Conservation (phyloP, 257 asterid species). For the Fraxinus anomala region DNA sequence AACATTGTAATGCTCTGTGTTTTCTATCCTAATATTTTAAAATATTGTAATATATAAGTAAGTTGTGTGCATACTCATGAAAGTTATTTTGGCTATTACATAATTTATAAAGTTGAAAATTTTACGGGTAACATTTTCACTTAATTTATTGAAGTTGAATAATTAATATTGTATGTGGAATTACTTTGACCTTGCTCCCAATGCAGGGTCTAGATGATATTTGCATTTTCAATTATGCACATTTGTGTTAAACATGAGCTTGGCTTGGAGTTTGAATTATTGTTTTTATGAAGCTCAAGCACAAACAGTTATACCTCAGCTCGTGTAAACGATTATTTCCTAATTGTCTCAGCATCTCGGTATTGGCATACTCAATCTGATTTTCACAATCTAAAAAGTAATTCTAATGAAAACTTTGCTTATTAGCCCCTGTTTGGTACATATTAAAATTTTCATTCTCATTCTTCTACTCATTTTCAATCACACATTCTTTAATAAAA, state of each 20-base stretch:
- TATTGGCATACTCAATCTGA: not conserved
- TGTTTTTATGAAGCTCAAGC: not conserved
- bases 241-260: not conserved
- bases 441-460: too few relatives aligned
- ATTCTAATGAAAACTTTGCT: not conserved
- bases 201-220: not conserved
- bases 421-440: not conserved
- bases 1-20: not conserved
- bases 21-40: not conserved
- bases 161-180: not conserved
- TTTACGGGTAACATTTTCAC: not conserved
- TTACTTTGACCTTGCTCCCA: not conserved
- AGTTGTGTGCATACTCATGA: not conserved
- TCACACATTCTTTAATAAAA: too few relatives aligned
- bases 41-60: not conserved
- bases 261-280: not conserved
- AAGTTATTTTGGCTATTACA: not conserved
- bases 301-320: not conserved
- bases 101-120: not conserved
- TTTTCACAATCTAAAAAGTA: not conserved
- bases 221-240: not conserved
- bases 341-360: not conserved
- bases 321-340: not conserved
- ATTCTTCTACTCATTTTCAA: too few relatives aligned
- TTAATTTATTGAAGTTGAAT: not conserved